These are phyloP conservation scores for Aureobasidium melanogenum DNA, from an alignment of 2,329 filamentous ascomycete genomes.

Conservation along the genomic window DNA sequence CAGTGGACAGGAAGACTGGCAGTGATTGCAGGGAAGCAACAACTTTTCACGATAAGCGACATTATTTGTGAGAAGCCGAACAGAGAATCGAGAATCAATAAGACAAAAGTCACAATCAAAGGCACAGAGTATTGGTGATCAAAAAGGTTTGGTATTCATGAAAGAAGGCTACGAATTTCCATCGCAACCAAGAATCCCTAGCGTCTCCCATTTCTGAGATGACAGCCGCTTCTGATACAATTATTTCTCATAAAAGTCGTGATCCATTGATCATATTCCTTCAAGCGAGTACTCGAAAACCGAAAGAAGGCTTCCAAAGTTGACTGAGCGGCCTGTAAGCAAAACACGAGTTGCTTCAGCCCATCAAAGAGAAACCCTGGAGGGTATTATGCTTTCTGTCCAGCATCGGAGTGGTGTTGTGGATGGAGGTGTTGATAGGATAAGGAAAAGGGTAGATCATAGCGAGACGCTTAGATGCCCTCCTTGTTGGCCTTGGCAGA, in stretches of 20 bases:
- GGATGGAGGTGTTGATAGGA: not conserved
- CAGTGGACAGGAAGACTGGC: no score
- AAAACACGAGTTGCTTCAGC: conserved; percentile 1
- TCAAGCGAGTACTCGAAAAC: not conserved
- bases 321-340: not conserved
- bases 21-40: no score
- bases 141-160: not conserved
- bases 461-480: conserved; percentile 19
- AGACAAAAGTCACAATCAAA: no score
- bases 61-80: no score
- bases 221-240: not conserved
- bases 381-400: not conserved
- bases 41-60: no score
- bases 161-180: not conserved
- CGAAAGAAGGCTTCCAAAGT: not conserved
- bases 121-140: not conserved
- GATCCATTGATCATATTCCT: conserved; percentile 3
- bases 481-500: conserved; percentile 43
- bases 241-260: conserved; percentile 5
- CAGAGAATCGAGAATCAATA: no score
- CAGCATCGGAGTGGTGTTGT: not conserved
- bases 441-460: not conserved
- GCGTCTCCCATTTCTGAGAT: not conserved
- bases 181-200: not conserved
- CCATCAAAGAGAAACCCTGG: not conserved